Evolutionary conservation across 352 stramenopile genomes (phyloP), one percentile per base, ranked within the genome.

Genomic region (Globisporangium polare): DNA sequence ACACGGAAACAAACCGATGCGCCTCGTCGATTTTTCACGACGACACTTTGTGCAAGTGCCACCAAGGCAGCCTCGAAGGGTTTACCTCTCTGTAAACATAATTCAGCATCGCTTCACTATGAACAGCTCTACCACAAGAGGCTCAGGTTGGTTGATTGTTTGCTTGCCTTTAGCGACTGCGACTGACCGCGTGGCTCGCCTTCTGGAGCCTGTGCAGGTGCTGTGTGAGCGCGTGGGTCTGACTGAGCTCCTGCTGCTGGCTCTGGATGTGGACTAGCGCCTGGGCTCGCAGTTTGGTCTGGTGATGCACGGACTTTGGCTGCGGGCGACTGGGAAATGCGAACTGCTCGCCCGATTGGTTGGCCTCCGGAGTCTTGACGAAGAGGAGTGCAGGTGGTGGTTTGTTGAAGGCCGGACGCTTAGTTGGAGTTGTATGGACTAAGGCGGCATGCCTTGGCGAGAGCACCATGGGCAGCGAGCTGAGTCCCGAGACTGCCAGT

Each of bases 141-240:
- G 18, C 68, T 64, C 39, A 42, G 68, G 1, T 62, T 33, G 29
- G 29, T 33, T 33, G 29, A 7, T 67, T 12, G 49, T 69, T 69
- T 45, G 53, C 65, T 49, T n/a, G n/a, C n/a, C n/a, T n/a, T n/a
- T 74, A 68, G 55, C 65, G 50, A 67, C 69, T 69, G 37, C 74
- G 17, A 18, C 67, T 51, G 46, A 72, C 22, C 39, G 49, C 37
- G 35, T 64, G 29, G n/a, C 57, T 43, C 35, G 31, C 15, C 15
- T 45, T 42, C 22, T 76, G 58, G 3, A 76, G 54, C 12, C 72
- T 70, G n/a, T 41, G 49, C 3, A 74, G 33, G 31, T 78, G 73
- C 68, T 74, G 51, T 26, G 63, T 42, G 17, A 76, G 56, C 24
- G 67, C 55, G 0, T 67, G 60, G 0, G 52, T 33, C 29, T 70